phyloP scores from a whole-genome alignment of 2,329 filamentous ascomycete genomes.

The Fusarium kyushuense region DNA sequence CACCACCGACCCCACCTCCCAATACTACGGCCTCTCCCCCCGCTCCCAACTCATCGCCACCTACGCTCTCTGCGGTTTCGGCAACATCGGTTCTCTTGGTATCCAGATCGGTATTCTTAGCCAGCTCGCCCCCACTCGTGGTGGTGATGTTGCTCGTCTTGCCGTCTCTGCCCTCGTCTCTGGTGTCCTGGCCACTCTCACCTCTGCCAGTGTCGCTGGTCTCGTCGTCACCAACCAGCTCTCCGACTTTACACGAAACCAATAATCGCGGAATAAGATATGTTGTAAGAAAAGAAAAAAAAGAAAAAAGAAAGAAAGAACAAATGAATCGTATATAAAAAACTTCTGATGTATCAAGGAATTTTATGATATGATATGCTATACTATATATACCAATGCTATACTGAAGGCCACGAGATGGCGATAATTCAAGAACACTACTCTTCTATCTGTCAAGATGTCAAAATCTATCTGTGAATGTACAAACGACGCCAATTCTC shows the following conservation, averaged over 20 bases:
- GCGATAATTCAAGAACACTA: constrained; percentile 10
- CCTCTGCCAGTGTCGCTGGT: constrained; percentile 81
- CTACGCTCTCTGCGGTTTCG: constrained; percentile 85
- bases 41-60: constrained; percentile 86
- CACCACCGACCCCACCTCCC: constrained; percentile 65
- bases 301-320: neutral
- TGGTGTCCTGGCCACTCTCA: constrained; percentile 83
- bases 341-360: constrained; percentile 8
- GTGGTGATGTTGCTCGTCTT: constrained; percentile 79
- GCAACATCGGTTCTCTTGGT: constrained; percentile 88
- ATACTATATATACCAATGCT: constrained; percentile 32
- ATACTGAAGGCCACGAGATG: constrained; percentile 29
- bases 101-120: constrained; percentile 90
- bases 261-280: constrained; percentile 10
- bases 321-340: neutral
- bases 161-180: constrained; percentile 82
- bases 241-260: constrained; percentile 20
- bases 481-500: too few species aligned
- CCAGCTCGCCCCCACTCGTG: constrained; percentile 80
- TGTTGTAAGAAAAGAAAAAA: constrained; percentile 7
- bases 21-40: constrained; percentile 70
- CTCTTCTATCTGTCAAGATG: neutral
- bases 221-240: constrained; percentile 73
- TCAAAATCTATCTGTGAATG: too few species aligned
- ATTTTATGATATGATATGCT: constrained; percentile 24